Base-by-base conservation (phyloP, 306 rosid species). In the Gastrolobium villosum region DNA sequence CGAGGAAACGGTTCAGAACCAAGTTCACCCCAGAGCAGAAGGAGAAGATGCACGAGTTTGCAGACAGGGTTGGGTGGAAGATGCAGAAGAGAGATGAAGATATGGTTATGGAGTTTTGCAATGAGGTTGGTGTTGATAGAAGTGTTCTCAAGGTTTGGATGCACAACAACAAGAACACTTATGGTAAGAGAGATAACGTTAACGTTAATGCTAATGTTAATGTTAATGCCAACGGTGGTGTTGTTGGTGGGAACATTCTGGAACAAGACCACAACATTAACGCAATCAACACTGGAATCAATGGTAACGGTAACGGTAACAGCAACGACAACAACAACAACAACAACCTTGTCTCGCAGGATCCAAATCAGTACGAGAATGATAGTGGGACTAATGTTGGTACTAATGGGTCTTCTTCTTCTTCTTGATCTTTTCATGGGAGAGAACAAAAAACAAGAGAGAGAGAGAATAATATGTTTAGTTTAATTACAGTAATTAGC, bases 101-200 rank as follows among this genome's bases (percentile, higher is more conserved):
- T 5, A 35, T 86, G 39, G 84, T 93, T 1, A 80, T 20, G 28
- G 90, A 87, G 45, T 91, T 95, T 35, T 93, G 97, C 84, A 81
- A 70, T 50, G 94, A 93, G 9, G 36, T 86, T 48, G 97, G 96
- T 1, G 90, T 93, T 0, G 94, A 93, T 4, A 82, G 88, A 68
- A 84, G 94, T 2, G 98, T 93, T 50, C 88, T 95, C 53, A 93
- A 93, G 65, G 99, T 95, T 6, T 95, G 98, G 99, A 95, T 95
- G 99, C 99, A 95, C 74, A 95, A 95, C 83, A 95, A 95, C 79
- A 95, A 95, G 80, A 91, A 87, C 89, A 89, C 91, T 3, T 64
- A 88, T 0, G 86, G 74, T 0, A 94, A 80, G 53, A 86, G 75
- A 65, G 94, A 89, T 10, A 63, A 59, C 8, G 65, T 0, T 26